Evolutionary conservation across 495 filamentous ascomycete species (phyloP).

Genomic region (Aspergillus funiculosus): DNA sequence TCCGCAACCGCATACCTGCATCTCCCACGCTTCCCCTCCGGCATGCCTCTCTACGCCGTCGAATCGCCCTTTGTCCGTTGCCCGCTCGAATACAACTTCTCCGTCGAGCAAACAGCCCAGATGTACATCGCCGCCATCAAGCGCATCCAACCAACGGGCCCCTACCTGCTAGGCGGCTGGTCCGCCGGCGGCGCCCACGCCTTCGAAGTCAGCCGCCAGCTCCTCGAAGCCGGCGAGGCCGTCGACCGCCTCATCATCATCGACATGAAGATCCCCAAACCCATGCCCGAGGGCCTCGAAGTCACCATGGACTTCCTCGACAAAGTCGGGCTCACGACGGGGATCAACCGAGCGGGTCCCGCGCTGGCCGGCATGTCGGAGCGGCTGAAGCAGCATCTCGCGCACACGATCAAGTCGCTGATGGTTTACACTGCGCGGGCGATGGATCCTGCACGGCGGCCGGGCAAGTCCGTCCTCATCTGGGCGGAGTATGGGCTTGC

Average conservation of each 20-base stretch:
- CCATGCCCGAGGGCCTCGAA: background rate
- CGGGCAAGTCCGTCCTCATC: background rate
- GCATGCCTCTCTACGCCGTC: conserved; percentile 5
- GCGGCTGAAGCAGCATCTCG: conserved; percentile 1
- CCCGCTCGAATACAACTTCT: background rate
- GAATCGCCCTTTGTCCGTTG: conserved; percentile 7
- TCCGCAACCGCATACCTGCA: conserved; percentile 4
- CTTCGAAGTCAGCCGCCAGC: conserved; percentile 8
- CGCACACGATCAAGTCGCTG: too few relatives aligned
- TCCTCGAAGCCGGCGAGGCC: conserved; percentile 2
- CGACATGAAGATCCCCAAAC: conserved; percentile 6
- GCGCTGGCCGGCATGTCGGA: background rate
- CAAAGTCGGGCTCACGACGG: background rate
- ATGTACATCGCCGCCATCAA: conserved; percentile 3
- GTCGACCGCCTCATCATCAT: conserved; percentile 3
- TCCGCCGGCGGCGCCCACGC: conserved; percentile 9
- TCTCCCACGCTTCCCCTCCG: conserved; percentile 1
- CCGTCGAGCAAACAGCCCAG: conserved; percentile 5
- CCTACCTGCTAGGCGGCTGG: conserved; percentile 13
- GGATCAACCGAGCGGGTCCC: conserved; percentile 2
- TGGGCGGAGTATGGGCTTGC: background rate
- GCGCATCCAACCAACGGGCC: conserved; percentile 9
- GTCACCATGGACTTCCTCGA: conserved; percentile 5
- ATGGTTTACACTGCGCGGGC: too few relatives aligned
- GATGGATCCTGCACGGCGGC: too few relatives aligned